A percentile compares a stretch with the other conserved stretches of the same genome.
These are phyloP conservation scores for Aspergillus pseudoterreus DNA, from an alignment of 2,329 filamentous ascomycete genomes.

Conservation along the genomic window DNA sequence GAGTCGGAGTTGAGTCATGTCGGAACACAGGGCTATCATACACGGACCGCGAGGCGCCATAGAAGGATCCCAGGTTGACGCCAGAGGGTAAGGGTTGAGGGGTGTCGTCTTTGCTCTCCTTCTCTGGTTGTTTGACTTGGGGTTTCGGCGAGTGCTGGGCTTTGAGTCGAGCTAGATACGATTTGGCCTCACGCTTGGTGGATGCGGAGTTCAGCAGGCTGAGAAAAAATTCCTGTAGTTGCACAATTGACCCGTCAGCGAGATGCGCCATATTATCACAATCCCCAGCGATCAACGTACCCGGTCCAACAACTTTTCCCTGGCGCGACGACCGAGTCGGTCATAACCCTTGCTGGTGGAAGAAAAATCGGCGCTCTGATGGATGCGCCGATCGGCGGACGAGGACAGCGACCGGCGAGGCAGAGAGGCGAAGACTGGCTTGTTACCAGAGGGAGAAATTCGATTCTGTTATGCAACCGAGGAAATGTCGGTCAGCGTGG, in stretches of 20 bases:
- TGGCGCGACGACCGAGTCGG: slow-evolving; percentile 37
- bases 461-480: slow-evolving; percentile 15
- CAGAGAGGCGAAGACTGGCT: background rate
- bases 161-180: slow-evolving; percentile 84
- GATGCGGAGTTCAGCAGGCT: slow-evolving; percentile 84
- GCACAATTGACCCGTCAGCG: slow-evolving; percentile 5
- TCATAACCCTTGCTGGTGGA: slow-evolving; percentile 24
- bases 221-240: slow-evolving; percentile 70
- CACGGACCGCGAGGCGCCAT: slow-evolving; percentile 55
- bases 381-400: slow-evolving; percentile 15
- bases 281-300: slow-evolving; percentile 18
- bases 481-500: background rate
- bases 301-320: slow-evolving; percentile 43
- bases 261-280: background rate
- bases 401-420: slow-evolving; percentile 15
- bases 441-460: slow-evolving; percentile 12
- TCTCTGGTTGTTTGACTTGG: slow-evolving; percentile 29
- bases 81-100: slow-evolving; percentile 36
- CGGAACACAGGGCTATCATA: slow-evolving; percentile 59
- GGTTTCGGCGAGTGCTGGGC: slow-evolving; percentile 33
- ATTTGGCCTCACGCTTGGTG: slow-evolving; percentile 87
- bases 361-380: slow-evolving; percentile 31
- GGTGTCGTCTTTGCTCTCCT: slow-evolving; percentile 15
- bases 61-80: slow-evolving; percentile 60
- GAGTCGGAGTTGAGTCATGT: slow-evolving; percentile 46